Conservation (phyloP, 768 basidiomycete species). For the Boletellus emodensis region DNA sequence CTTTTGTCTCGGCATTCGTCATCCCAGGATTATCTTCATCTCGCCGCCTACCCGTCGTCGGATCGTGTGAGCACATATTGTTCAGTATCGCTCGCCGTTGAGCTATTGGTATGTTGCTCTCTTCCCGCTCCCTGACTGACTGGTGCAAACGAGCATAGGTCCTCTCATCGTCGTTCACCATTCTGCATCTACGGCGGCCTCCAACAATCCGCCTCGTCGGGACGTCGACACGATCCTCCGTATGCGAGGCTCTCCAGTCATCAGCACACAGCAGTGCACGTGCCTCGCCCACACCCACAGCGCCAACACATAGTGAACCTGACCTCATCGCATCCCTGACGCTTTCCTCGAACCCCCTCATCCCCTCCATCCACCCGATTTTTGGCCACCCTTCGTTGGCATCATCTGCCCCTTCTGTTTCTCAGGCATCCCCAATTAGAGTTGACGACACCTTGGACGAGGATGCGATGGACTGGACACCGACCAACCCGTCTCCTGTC, state of each 20-base stretch:
- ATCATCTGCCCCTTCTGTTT: constrained; percentile 18
- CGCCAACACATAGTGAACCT: constrained; percentile 36
- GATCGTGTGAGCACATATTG: constrained; percentile 44
- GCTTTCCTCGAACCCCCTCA: constrained; percentile 61
- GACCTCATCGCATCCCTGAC: constrained; percentile 63
- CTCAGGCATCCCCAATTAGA: constrained; percentile 23
- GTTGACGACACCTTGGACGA: constrained; percentile 29
- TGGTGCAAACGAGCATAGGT: constrained; percentile 37
- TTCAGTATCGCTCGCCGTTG: constrained; percentile 41
- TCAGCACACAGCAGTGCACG: constrained; percentile 16
- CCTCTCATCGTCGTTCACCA: constrained; percentile 45
- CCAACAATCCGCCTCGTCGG: constrained; percentile 69
- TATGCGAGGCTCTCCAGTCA: constrained; percentile 41
- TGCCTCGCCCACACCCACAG: constrained; percentile 25
- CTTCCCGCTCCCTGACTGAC: not conserved
- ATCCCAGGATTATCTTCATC: constrained; percentile 36
- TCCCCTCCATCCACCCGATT: constrained; percentile 47
- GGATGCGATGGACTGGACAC: constrained; percentile 68
- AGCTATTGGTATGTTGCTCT: constrained; percentile 49
- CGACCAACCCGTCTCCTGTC: constrained; percentile 38
- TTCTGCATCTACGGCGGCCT: constrained; percentile 63
- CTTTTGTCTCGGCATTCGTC: constrained; percentile 40
- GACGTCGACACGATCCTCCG: constrained; percentile 38
- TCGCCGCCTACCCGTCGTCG: constrained; percentile 35
- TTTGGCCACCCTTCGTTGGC: constrained; percentile 69